A percentile compares a stretch with the other conserved stretches of the same genome.
phyloP scores from a whole-genome alignment of 176 grass and related monocot species.

The Coix lacrymajobi region DNA sequence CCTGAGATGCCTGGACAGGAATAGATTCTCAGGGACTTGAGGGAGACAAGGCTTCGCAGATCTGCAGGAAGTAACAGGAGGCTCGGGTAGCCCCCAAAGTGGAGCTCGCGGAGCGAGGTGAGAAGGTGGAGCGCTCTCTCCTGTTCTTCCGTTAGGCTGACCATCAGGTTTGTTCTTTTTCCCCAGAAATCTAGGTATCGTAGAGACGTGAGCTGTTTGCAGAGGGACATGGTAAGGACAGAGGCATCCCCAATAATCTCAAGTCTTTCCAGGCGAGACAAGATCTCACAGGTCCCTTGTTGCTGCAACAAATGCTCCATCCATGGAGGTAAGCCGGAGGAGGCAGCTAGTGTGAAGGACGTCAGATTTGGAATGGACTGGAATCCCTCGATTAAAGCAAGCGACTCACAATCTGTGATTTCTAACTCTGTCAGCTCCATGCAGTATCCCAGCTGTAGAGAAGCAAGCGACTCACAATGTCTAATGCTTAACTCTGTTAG shows the following conservation, averaged over 20 bases:
- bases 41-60: not conserved
- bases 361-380: not conserved
- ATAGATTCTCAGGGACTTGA: not conserved
- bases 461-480: not conserved
- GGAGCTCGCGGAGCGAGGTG: not conserved
- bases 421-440: slow-evolving; percentile 16
- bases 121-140: not conserved
- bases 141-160: not conserved
- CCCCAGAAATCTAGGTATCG: not conserved
- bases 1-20: not conserved
- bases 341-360: not conserved
- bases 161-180: not conserved
- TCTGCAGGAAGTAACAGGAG: not conserved
- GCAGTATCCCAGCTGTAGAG: not conserved
- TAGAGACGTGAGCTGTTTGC: not conserved
- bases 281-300: not conserved
- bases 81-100: not conserved
- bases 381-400: not conserved
- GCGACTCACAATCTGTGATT: not conserved
- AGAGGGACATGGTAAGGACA: not conserved
- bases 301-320: not conserved
- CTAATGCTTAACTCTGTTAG: not conserved
- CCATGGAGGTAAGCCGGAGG: not conserved
- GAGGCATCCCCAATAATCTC: not conserved
- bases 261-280: not conserved